phyloP scores from a whole-genome alignment of 345 rosid genomes.

The Capsella bursapastoris region DNA sequence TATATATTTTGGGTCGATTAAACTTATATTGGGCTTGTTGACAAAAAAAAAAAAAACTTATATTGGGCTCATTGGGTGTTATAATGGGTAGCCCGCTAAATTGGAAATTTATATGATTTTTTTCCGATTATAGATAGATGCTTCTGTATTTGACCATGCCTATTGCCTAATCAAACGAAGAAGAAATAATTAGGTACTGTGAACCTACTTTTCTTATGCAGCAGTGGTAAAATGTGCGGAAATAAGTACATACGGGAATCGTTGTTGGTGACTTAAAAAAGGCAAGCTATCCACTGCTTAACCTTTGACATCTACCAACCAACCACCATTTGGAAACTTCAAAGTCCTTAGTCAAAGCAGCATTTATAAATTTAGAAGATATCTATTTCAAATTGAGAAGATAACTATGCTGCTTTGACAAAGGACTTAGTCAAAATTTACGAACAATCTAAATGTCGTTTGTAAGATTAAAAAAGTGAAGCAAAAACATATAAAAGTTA shows the following conservation, averaged over 20 bases:
- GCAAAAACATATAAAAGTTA: not conserved
- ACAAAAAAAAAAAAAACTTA: not conserved
- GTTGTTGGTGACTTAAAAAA: conserved; percentile 30
- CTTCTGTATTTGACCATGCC: not conserved
- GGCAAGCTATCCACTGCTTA: not conserved
- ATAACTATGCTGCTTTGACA: no score
- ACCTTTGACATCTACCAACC: conserved; percentile 15
- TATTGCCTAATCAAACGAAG: no score
- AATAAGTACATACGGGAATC: not conserved
- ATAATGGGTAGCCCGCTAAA: not conserved
- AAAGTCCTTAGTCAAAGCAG: not conserved
- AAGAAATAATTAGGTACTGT: no score
- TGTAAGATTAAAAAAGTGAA: not conserved
- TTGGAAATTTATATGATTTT: not conserved
- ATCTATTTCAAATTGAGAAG: no score
- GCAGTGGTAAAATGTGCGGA: conserved; percentile 34
- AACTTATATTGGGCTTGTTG: conserved; percentile 23
- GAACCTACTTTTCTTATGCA: conserved; percentile 13
- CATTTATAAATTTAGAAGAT: not conserved
- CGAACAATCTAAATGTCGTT: not conserved
- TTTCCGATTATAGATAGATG: not conserved
- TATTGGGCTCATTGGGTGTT: conserved; percentile 25
- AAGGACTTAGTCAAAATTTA: no score
- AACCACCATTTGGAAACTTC: conserved; percentile 23
- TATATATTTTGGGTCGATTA: conserved; percentile 25